Conservation (phyloP, 495 filamentous ascomycete species). For the Patellaria atrata region DNA sequence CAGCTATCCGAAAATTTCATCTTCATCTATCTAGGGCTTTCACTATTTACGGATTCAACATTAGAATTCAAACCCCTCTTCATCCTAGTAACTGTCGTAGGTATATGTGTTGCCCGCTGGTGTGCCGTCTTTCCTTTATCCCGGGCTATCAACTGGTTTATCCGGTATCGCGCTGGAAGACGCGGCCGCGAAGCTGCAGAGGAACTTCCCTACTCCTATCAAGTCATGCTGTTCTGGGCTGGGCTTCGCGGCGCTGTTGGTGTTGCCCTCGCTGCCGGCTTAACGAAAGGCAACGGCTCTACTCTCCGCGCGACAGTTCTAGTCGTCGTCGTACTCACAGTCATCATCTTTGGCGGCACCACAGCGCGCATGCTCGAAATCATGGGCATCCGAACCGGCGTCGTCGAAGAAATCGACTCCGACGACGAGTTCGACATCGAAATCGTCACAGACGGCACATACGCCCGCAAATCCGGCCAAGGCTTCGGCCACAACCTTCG, state of each 20-base stretch:
- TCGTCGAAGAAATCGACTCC: constrained; percentile 89
- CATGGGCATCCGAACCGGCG: constrained; percentile 80
- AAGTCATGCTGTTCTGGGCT: constrained; percentile 98
- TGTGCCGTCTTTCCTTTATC: constrained; percentile 90
- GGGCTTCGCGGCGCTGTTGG: constrained; percentile 91
- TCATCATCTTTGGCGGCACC: constrained; percentile 96
- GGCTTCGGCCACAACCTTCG: constrained; percentile 65
- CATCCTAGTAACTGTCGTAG: constrained; percentile 78
- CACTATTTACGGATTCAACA: constrained; percentile 76
- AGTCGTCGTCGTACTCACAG: constrained; percentile 91
- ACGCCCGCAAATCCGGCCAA: constrained; percentile 45
- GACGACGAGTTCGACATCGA: constrained; percentile 99
- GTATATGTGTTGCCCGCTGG: constrained; percentile 84
- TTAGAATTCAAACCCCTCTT: constrained; percentile 92
- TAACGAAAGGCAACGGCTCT: constrained; percentile 61
- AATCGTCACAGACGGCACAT: constrained; percentile 56
- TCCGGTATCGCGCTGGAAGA: constrained; percentile 72
- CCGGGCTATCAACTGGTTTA: constrained; percentile 81
- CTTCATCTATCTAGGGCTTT: constrained; percentile 93
- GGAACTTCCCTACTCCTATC: constrained; percentile 82
- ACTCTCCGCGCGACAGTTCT: constrained; percentile 81
- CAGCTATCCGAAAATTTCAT: constrained; percentile 98
- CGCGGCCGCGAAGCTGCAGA: constrained; percentile 68
- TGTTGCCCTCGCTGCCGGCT: constrained; percentile 84
- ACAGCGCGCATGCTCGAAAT: constrained; percentile 99